These are phyloP conservation scores for Acer yangbiense DNA, from an alignment of 345 rosid species.

Conservation along the genomic window DNA sequence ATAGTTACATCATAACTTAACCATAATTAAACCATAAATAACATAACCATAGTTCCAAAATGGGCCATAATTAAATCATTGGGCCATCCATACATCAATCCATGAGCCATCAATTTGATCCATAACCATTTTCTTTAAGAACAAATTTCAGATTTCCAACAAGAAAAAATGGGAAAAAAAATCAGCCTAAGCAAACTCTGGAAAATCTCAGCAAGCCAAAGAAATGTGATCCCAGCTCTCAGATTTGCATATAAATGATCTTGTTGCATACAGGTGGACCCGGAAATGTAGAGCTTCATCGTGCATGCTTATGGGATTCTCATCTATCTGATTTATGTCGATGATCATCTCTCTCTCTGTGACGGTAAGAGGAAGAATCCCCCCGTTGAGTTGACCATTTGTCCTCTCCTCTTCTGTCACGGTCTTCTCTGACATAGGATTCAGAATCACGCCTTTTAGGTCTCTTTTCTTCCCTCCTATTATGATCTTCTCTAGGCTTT, in stretches of 20 bases:
- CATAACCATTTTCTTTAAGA: too few species aligned
- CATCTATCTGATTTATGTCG: slow-evolving; percentile 30
- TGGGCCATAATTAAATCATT: too few species aligned
- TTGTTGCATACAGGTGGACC: background rate
- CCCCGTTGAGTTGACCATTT: slow-evolving; percentile 10
- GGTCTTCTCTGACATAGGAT: slow-evolving; percentile 17
- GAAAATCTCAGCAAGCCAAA: background rate
- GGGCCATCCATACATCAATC: too few species aligned
- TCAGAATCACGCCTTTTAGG: slow-evolving; percentile 41
- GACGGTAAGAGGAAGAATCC: slow-evolving; percentile 36
- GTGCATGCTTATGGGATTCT: background rate
- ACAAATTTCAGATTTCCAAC: too few species aligned
- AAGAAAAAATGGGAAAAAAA: too few species aligned
- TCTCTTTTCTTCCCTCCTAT: slow-evolving; percentile 31
- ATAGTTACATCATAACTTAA: too few species aligned
- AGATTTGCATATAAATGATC: background rate
- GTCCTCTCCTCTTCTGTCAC: slow-evolving; percentile 25
- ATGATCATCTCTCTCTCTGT: slow-evolving; percentile 32
- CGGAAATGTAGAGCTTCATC: background rate
- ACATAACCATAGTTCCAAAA: too few species aligned
- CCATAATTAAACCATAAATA: too few species aligned
- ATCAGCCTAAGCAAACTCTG: background rate
- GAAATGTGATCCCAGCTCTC: background rate
- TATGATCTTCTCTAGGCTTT: slow-evolving; percentile 34
- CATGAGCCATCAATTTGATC: too few species aligned